Conservation (phyloP, 176 grass and related monocot genomes). For the Bromus sterilis region DNA sequence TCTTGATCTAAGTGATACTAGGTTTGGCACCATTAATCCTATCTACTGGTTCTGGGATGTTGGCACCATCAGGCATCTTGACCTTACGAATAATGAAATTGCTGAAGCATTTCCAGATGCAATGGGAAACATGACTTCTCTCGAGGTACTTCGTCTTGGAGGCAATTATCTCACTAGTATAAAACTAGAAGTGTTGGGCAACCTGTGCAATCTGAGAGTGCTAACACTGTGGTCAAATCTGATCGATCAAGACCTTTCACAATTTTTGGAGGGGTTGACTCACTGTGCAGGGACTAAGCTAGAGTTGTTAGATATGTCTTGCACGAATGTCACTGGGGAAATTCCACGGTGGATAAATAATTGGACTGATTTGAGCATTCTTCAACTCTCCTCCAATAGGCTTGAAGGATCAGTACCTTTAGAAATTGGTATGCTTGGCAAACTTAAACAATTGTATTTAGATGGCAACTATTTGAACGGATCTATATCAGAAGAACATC, state of each 20-base stretch:
- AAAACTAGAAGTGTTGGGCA: neutral
- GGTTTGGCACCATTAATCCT: neutral
- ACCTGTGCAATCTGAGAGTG: neutral
- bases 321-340: neutral
- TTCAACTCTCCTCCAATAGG: neutral
- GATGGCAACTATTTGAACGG: neutral
- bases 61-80: neutral
- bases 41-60: neutral
- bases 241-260: neutral
- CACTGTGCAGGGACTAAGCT: neutral
- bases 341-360: neutral
- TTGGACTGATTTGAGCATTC: neutral
- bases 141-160: neutral
- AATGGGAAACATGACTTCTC: neutral
- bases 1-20: neutral
- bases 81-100: neutral
- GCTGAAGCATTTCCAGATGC: neutral
- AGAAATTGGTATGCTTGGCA: neutral
- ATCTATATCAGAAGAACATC: neutral
- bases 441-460: neutral
- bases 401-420: neutral
- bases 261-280: neutral
- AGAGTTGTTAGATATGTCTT: neutral
- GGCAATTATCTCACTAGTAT: neutral
- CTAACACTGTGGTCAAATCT: neutral